Conservation (phyloP, 1,284 basidiomycete genomes). For the Boletus smithii region DNA sequence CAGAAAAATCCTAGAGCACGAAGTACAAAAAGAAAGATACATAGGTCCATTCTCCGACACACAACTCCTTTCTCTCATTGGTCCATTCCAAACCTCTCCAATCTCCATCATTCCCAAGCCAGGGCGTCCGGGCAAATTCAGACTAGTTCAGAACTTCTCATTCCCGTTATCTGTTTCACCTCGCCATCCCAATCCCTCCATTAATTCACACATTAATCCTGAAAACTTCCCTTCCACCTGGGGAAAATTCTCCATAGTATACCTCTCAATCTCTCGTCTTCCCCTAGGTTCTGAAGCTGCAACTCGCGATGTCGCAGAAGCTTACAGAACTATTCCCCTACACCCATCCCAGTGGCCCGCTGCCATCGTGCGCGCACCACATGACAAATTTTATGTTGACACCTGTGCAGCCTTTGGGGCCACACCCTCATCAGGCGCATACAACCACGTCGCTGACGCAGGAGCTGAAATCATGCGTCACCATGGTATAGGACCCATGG, state of each 20-base stretch:
- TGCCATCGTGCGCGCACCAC: background rate
- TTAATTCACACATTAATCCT: background rate
- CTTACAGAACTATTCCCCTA: background rate
- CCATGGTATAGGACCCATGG: background rate
- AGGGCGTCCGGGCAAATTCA: background rate
- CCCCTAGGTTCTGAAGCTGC: background rate
- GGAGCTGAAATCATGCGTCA: background rate
- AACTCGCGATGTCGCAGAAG: background rate
- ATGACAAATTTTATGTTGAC: background rate
- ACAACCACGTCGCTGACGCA: background rate
- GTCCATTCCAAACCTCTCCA: background rate
- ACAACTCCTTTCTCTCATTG: background rate
- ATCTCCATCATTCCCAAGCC: background rate
- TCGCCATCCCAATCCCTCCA: background rate
- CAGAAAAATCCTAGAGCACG: conserved; percentile 1
- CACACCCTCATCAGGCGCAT: background rate
- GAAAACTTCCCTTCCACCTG: background rate
- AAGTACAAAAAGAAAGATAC: background rate
- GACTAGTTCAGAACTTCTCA: background rate
- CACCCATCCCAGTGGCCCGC: background rate
- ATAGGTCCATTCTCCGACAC: background rate
- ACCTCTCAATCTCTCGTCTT: background rate
- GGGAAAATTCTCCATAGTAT: background rate
- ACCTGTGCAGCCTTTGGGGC: background rate
- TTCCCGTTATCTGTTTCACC: background rate